A percentile compares a stretch with the other conserved stretches of the same genome.
Evolutionary conservation across 805 yeast species (phyloP).

Genomic region (Hanseniaspora lachancei): DNA sequence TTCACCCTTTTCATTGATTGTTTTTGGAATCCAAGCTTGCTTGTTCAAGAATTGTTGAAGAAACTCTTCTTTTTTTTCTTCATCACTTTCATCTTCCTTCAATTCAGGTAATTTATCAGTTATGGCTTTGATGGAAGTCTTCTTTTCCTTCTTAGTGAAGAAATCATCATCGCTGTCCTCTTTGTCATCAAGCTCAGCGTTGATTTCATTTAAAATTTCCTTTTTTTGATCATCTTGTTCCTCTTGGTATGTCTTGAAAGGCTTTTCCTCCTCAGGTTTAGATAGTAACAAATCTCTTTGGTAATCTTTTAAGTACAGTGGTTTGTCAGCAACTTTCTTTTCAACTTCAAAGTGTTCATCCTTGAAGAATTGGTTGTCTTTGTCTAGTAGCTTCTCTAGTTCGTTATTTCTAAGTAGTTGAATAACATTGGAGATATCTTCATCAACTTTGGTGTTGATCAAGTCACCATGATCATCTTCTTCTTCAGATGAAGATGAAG

Average conservation of each 20-base stretch:
- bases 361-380: slow-evolving; percentile 60
- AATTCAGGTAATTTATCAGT: slow-evolving; percentile 16
- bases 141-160: slow-evolving; percentile 42
- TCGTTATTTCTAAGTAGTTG: slow-evolving; percentile 59
- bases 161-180: slow-evolving; percentile 38
- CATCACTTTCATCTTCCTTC: slow-evolving; percentile 52
- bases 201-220: slow-evolving; percentile 51
- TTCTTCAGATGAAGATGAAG: slow-evolving; percentile 33
- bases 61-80: slow-evolving; percentile 50
- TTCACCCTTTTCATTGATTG: slow-evolving; percentile 28
- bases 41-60: slow-evolving; percentile 56
- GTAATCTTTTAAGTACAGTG: slow-evolving; percentile 81
- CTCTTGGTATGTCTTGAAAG: slow-evolving; percentile 21
- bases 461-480: slow-evolving; percentile 90
- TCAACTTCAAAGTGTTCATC: slow-evolving; percentile 29
- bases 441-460: slow-evolving; percentile 72
- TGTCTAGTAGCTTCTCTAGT: slow-evolving; percentile 42
- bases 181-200: slow-evolving; percentile 39
- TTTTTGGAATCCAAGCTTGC: slow-evolving; percentile 82
- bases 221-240: slow-evolving; percentile 65
- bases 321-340: slow-evolving; percentile 43
- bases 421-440: slow-evolving; percentile 61
- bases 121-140: slow-evolving; percentile 23
- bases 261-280: slow-evolving; percentile 55
- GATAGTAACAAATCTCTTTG: slow-evolving; percentile 72